Base-by-base conservation (phyloP, 2,329 filamentous ascomycete species). In the Juglanconis oblonga region DNA sequence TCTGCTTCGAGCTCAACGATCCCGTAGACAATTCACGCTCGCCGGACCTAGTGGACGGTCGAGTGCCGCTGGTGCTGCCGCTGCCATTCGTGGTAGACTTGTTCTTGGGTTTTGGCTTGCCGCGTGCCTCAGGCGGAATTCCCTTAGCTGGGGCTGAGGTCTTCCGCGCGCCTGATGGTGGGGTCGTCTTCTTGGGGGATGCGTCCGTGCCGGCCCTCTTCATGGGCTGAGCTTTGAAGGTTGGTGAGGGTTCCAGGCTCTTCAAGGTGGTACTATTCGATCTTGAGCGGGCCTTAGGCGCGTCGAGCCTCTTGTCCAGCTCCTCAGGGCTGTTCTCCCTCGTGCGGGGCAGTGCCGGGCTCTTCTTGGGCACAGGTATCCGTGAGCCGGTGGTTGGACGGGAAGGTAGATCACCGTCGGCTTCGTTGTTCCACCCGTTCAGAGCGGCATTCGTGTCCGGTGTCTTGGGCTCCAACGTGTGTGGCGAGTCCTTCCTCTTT, bases 351-450 rank as follows among this genome's bases (percentile, higher is more conserved):
- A 87, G 10, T 92, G 92, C 24, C 86, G 90, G 89, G 70, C 91
- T 97, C 13, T 84, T 79, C 68, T 91, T 93, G 35, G 92, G 87
- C 42, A 98, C 82, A 1, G 95, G 95, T 70, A 99, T 97, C 57
- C 91, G 87, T 49, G 94, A 97, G 77, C 76, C 84, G 77, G 79
- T 84, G 75, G 82, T 89, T 69, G 72, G 81, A 64, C 71, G 77
- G 65, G 67, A 83, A 74, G 74, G 83, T 69, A 76, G 73, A 45
- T 76, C 77, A 69, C 83, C 74, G 71, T 83, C 80, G 67, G 85
- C 78, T 49, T 88, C 87, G 63, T 91, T 89, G 72, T 96, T 91
- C 86, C 90, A 93, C 52, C 76, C 58, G 38, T 61, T 57, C 11
- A 61, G 74, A 17, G 82, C 77, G 14, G 77, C 71, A 17, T 79